These are phyloP conservation scores for Backusella sp. DNA, from an alignment of 192 early-diverging fungal genomes.

Conservation along the genomic window DNA sequence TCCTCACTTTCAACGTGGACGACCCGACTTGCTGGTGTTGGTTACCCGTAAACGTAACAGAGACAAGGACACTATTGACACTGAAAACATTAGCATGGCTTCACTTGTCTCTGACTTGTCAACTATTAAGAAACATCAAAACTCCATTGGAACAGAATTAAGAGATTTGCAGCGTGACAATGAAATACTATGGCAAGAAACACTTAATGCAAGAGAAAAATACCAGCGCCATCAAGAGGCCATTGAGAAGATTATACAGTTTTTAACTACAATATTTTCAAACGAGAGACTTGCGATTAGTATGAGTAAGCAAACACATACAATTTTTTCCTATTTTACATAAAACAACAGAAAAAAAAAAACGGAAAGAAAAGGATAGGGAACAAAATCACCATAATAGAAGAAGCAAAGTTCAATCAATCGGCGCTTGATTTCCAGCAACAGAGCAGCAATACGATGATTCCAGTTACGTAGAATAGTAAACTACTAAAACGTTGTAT, in stretches of 20 bases:
- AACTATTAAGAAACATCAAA: slow-evolving; percentile 87
- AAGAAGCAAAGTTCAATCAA: background rate
- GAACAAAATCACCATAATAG: background rate
- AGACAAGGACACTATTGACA: slow-evolving; percentile 40
- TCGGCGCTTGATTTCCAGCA: background rate
- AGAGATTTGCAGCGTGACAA: slow-evolving; percentile 87
- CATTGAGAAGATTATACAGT: slow-evolving; percentile 92
- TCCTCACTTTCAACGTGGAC: slow-evolving; percentile 83
- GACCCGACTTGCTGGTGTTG: slow-evolving; percentile 85
- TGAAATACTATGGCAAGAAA: slow-evolving; percentile 87
- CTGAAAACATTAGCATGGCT: slow-evolving; percentile 46
- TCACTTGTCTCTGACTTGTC: slow-evolving; percentile 74
- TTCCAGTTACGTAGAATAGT: background rate
- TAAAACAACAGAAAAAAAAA: background rate
- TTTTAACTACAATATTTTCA: slow-evolving; percentile 86
- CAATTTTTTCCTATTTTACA: background rate
- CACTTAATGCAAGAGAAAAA: slow-evolving; percentile 66
- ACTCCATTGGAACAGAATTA: slow-evolving; percentile 84
- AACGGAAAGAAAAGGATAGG: background rate
- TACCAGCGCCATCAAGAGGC: slow-evolving; percentile 87
- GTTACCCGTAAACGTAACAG: slow-evolving; percentile 73
- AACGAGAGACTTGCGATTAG: slow-evolving; percentile 35
- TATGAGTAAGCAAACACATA: slow-evolving; percentile 22
- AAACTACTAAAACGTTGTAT: background rate
- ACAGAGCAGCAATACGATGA: background rate